Evolutionary conservation across 768 basidiomycete genomes (phyloP).

Genomic region (Boletus insuetus): DNA sequence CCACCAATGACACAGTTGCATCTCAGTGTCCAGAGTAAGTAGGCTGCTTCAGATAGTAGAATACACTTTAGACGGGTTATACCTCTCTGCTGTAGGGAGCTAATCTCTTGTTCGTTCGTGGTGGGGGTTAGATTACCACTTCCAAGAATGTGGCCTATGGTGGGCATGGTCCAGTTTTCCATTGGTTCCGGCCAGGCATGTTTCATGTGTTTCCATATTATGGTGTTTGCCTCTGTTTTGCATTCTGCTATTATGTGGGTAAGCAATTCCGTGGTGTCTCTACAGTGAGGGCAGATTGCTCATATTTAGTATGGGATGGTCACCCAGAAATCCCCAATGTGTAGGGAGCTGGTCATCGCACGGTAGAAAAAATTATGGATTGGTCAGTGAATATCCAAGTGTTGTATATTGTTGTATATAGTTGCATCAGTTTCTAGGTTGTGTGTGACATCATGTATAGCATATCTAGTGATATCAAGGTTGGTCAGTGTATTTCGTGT

Average conservation of each 20-base stretch:
- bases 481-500: no score
- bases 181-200: no score
- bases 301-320: neutral
- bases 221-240: no score
- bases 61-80: neutral
- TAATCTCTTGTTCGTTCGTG: neutral
- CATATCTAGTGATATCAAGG: no score
- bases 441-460: no score
- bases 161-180: no score
- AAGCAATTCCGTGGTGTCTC: neutral
- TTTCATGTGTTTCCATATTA: no score
- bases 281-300: neutral
- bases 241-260: no score
- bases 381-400: neutral
- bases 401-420: neutral
- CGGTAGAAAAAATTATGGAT: neutral
- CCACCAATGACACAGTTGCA: neutral
- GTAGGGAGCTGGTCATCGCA: neutral
- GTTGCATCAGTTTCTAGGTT: neutral
- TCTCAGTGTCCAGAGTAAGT: neutral
- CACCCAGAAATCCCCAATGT: neutral
- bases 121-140: neutral
- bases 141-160: neutral
- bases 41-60: neutral
- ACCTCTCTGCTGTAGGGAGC: neutral